phyloP scores from a whole-genome alignment of 495 filamentous ascomycete genomes.

The Barbatosphaeria neglecta region DNA sequence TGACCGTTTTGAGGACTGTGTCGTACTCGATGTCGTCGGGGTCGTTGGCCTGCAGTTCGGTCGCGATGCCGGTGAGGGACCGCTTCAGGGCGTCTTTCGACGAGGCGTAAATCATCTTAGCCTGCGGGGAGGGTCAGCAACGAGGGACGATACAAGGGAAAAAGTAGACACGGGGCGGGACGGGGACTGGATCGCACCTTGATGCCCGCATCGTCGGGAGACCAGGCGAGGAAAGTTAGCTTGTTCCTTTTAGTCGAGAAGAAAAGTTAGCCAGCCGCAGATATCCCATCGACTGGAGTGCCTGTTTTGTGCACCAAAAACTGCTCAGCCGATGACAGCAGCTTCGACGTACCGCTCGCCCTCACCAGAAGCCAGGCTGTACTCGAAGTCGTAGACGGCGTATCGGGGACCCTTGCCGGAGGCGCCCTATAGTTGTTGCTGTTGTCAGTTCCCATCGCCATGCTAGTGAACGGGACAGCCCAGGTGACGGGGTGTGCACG shows the following conservation, averaged over 20 bases:
- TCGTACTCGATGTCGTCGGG: conserved; percentile 79
- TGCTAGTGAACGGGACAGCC: too few relatives aligned
- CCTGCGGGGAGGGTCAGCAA: conserved; percentile 28
- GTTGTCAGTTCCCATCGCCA: too few relatives aligned
- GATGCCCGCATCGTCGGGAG: conserved; percentile 70
- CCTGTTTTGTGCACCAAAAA: too few relatives aligned
- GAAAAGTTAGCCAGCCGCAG: background rate
- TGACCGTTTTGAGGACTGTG: conserved; percentile 63
- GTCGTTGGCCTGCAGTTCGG: conserved; percentile 90
- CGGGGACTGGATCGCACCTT: conserved; percentile 57
- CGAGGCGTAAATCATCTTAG: conserved; percentile 93
- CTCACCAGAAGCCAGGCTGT: conserved; percentile 64
- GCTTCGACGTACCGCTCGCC: conserved; percentile 54
- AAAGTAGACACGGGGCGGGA: too few relatives aligned
- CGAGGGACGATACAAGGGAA: background rate
- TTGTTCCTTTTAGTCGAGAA: conserved; percentile 57
- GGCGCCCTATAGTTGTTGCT: conserved; percentile 29
- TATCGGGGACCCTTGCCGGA: conserved; percentile 74
- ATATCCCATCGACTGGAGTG: too few relatives aligned
- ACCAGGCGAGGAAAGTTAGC: conserved; percentile 93
- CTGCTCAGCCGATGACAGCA: background rate
- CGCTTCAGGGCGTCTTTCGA: conserved; percentile 89
- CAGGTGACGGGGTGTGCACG: too few relatives aligned
- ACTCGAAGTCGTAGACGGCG: conserved; percentile 86
- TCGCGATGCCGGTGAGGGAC: conserved; percentile 64